Evolutionary conservation across 1,139 yeast genomes (phyloP), one percentile per base, ranked within the genome.

Genomic region (Arxiozyma slooffiae): DNA sequence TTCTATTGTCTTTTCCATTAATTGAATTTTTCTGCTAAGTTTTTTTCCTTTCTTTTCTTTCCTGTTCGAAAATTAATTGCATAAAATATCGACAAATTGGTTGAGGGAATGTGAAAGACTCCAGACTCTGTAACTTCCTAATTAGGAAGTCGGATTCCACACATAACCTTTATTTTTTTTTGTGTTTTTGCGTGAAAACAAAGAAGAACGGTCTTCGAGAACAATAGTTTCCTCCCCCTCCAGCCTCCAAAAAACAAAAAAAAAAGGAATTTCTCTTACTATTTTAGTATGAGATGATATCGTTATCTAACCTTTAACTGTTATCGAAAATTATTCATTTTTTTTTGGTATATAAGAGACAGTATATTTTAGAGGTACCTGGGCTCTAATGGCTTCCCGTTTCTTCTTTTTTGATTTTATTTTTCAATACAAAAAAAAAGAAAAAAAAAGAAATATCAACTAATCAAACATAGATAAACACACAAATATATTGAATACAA

Each of bases 311-410:
- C 30, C 30, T 26, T 26, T 26, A 8, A 9, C 30, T 14, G n/a
- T 30, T 30, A 30, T 30, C 36, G 36, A 30, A n/a, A 4, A 14
- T 11, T 14, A 14, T 30, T 30, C 2, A 14, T 30, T 30, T 30
- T 30, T 30, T 30, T 30, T 9, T 30, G n/a, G 36, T 30, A 30
- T 30, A 30, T 30, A 30, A 30, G 36, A 30, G 14, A 30, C 36
- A 30, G 36, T 30, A 30, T 30, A 30, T 44, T 41, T 26, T 17
- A 47, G 44, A 59, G 53, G n/a, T n/a, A n/a, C n/a, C n/a, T n/a
- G n/a, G n/a, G n/a, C n/a, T n/a, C n/a, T n/a, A n/a, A n/a, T n/a
- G n/a, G n/a, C n/a, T 26, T 26, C 9, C 9, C 34, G 7, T 8
- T 26, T 5, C 34, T 8, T 26, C 34, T 26, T 14, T 26, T 26